A percentile compares a stretch with the other conserved stretches of the same genome.
These are phyloP conservation scores for Medicago lupulina DNA, from an alignment of 306 rosid species.

Conservation along the genomic window DNA sequence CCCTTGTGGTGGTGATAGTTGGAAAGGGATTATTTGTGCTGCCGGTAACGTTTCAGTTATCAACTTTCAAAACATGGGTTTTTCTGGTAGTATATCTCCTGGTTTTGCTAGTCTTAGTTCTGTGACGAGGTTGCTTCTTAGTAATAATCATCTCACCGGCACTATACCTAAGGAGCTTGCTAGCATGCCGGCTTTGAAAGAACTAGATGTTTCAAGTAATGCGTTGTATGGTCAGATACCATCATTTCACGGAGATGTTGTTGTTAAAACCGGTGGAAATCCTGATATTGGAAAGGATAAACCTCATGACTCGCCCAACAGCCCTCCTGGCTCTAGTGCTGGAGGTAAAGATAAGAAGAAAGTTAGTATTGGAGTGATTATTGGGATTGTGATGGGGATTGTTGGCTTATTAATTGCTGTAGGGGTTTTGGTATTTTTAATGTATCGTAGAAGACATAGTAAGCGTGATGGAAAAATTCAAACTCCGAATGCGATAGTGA, in stretches of 20 bases:
- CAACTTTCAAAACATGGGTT: neutral
- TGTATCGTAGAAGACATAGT: slow-evolving; percentile 45
- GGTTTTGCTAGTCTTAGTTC: neutral
- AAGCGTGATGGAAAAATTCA: slow-evolving; percentile 53
- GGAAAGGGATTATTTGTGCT: neutral
- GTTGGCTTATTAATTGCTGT: slow-evolving; percentile 46
- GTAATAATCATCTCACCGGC: neutral
- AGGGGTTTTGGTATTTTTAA: slow-evolving; percentile 36
- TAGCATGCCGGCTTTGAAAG: slow-evolving; percentile 47
- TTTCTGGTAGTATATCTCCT: neutral
- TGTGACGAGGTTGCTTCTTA: neutral
- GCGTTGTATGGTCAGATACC: slow-evolving; percentile 65
- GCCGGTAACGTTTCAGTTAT: neutral
- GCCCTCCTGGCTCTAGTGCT: slow-evolving; percentile 15
- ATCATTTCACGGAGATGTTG: slow-evolving; percentile 47
- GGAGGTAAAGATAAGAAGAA: slow-evolving; percentile 46
- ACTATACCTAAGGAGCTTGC: slow-evolving; percentile 68
- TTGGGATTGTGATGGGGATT: slow-evolving; percentile 57
- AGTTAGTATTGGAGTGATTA: slow-evolving; percentile 41
- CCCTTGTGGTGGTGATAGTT: neutral
- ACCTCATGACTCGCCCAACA: slow-evolving; percentile 30
- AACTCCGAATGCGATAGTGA: slow-evolving; percentile 51
- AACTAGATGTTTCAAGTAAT: slow-evolving; percentile 67
- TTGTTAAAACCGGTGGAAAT: slow-evolving; percentile 54
- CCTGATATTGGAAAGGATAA: slow-evolving; percentile 65